Percentiles rank a stretch among this genome's conserved stretches.
Conservation (phyloP, 768 basidiomycete species). For the Gloeophyllum trabeum region DNA sequence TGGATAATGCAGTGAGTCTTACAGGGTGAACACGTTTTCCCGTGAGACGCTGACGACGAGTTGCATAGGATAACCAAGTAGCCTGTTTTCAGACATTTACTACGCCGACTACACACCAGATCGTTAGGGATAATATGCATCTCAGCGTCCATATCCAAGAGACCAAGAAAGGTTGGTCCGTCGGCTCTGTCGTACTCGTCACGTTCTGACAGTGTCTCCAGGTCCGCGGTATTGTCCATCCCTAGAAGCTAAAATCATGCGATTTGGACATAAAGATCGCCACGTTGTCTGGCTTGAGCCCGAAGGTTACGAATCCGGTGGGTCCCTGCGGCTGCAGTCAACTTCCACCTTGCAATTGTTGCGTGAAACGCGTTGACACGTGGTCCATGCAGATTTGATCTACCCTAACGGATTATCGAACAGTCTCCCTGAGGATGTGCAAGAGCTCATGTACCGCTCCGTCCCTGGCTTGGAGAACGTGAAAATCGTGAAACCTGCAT, state of each 20-base stretch:
- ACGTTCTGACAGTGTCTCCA: conserved; percentile 13
- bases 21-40: not conserved
- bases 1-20: conserved; percentile 54
- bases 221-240: conserved; percentile 91
- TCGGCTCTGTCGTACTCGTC: not conserved
- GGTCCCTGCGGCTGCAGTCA: conserved; percentile 1
- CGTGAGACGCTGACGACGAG: too few species aligned
- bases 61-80: conserved; percentile 58
- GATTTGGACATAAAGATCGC: conserved; percentile 58
- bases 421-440: conserved; percentile 78
- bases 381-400: conserved; percentile 46
- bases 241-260: conserved; percentile 75
- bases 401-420: conserved; percentile 89
- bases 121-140: conserved; percentile 70
- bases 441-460: conserved; percentile 74
- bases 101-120: conserved; percentile 57
- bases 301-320: conserved; percentile 84
- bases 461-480: conserved; percentile 80
- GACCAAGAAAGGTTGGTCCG: conserved; percentile 62
- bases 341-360: too few species aligned
- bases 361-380: too few species aligned
- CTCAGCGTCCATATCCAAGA: conserved; percentile 80
- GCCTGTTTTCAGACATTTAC: conserved; percentile 65
- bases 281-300: conserved; percentile 88
- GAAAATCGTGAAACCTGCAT: conserved; percentile 75